These are phyloP conservation scores for Lupinus albus DNA, from an alignment of 306 rosid species.

Conservation along the genomic window DNA sequence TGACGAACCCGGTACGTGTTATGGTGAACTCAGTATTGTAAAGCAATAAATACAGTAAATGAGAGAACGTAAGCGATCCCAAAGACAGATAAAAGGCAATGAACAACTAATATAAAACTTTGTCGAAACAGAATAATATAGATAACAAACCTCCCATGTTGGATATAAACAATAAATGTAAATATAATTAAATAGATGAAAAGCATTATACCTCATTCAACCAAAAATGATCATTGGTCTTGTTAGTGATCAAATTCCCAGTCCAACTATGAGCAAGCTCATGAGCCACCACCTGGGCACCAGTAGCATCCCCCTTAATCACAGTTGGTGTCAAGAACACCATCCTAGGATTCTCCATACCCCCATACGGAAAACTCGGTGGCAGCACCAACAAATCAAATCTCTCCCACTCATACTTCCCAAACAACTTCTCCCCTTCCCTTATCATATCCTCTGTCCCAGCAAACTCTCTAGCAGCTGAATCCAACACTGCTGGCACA, in stretches of 20 bases:
- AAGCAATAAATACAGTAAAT: too few species aligned
- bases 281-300: conserved; percentile 92
- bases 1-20: too few species aligned
- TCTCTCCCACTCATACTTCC: conserved; percentile 81
- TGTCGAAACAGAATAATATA: too few species aligned
- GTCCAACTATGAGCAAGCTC: conserved; percentile 99
- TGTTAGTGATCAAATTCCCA: conserved; percentile 92
- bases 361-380: conserved; percentile 90
- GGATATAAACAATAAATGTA: neutral
- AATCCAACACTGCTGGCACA: conserved; percentile 55
- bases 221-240: conserved; percentile 92
- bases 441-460: conserved; percentile 82
- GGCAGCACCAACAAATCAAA: conserved; percentile 90
- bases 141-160: neutral
- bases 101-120: too few species aligned
- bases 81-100: too few species aligned
- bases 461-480: conserved; percentile 73
- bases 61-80: too few species aligned
- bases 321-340: conserved; percentile 93
- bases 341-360: conserved; percentile 98
- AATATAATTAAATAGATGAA: neutral
- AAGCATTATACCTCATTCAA: conserved; percentile 70
- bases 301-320: conserved; percentile 78
- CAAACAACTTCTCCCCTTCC: conserved; percentile 83
- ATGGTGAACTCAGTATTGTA: too few species aligned